These are phyloP conservation scores for Benincasa hispida DNA, from an alignment of 306 rosid species.

Conservation along the genomic window DNA sequence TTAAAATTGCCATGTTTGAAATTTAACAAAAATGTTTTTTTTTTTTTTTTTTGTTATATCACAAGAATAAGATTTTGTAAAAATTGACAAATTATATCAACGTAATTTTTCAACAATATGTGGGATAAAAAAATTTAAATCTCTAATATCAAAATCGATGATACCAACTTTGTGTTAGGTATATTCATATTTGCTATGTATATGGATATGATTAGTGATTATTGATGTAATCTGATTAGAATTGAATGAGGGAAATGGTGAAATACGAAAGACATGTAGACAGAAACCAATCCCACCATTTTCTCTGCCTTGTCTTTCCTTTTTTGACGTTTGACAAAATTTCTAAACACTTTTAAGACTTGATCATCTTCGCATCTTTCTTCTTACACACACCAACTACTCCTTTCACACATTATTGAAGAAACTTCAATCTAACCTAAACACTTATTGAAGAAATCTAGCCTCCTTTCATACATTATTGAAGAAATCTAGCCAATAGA, in stretches of 20 bases:
- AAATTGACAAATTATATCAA: neutral
- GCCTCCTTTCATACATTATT: too few relatives aligned
- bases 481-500: too few relatives aligned
- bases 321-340: constrained; percentile 2
- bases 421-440: too few relatives aligned
- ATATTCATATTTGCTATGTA: too few relatives aligned
- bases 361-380: neutral
- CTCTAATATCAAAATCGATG: too few relatives aligned
- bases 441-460: too few relatives aligned
- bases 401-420: neutral
- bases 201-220: too few relatives aligned
- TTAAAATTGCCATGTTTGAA: neutral
- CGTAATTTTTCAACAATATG: too few relatives aligned
- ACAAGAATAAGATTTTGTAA: neutral
- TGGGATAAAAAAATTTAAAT: too few relatives aligned
- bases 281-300: constrained; percentile 21
- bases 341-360: constrained; percentile 3
- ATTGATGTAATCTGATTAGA: too few relatives aligned
- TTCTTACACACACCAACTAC: neutral
- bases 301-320: constrained; percentile 13
- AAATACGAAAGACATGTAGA: neutral
- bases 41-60: neutral
- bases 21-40: neutral
- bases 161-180: too few relatives aligned
- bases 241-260: neutral